Evolutionary conservation across 225 moss, liverwort and hornwort genomes (phyloP), one percentile per base, ranked within the genome.

Genomic region (Lunularia cruciata): DNA sequence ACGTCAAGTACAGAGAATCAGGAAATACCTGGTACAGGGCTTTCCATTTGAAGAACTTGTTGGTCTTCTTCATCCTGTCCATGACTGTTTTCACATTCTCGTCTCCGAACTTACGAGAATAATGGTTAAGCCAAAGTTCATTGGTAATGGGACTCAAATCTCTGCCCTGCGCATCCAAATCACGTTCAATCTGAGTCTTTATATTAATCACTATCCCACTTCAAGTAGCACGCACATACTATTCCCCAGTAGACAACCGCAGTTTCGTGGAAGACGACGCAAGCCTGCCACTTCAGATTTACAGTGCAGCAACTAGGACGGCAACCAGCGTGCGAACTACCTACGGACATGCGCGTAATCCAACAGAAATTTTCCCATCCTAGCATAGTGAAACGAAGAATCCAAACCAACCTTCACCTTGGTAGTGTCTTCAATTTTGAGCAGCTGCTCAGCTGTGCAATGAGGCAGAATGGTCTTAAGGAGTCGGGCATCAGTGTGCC

Each of bases 391-490:
- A 40, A 25, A 3, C 9, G 13, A 40, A 15, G 5, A 57, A 32
- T 57, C 56, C 56, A 57, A 30, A 57, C 32, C 60, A 20, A 61
- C 39, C 63, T 31, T 45, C 46, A 91, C 95, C 85, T 77, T 48
- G 8, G 88, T 87, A 23, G 82, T 72, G n/a, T 78, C 73, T 66
- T 95, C 95, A 69, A 95, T 90, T 33, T 69, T 78, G 65, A 78
- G 20, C 7, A 95, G 84, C 86, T 95, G 95, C 72, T 95, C 95
- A 22, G 87, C 92, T 42, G 84, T 90, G 78, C 95, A 95, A 81
- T 95, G 95, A 4, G 92, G 95, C 32, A 95, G 75, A 42, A 95
- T 88, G 31, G 78, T 73, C 53, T 69, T 71, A 42, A 95, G 76
- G 48, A 86, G 73, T n/a, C 73, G 61, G 62, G 83, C 57, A 68